Conservation (phyloP, 768 basidiomycete species). For the Hirschioporus abietinus region DNA sequence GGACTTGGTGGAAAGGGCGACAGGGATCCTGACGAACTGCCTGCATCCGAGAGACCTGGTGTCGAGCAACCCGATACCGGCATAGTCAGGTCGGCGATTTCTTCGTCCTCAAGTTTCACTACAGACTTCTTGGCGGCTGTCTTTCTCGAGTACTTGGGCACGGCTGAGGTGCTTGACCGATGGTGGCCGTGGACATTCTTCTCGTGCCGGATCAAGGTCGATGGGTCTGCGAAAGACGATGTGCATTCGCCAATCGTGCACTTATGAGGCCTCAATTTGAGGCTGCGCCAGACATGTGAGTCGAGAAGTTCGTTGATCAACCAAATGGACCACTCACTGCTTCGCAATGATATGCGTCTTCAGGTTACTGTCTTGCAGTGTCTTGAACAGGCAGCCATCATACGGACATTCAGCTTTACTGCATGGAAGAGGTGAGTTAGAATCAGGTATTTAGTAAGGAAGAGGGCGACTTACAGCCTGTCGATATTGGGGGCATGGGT, state of each 20-base stretch:
- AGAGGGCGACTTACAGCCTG: background rate
- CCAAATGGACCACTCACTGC: slow-evolving; percentile 1
- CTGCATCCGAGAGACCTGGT: background rate
- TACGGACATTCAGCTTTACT: slow-evolving; percentile 1
- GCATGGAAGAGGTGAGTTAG: background rate
- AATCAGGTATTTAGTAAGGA: background rate
- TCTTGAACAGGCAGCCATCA: background rate
- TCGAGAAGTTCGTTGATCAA: background rate
- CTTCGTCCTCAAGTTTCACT: background rate
- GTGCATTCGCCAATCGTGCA: background rate
- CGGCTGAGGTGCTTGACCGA: background rate
- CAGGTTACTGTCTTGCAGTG: background rate
- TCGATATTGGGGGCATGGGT: background rate
- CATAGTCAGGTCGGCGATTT: background rate
- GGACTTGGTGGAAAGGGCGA: background rate
- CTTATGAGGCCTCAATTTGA: background rate
- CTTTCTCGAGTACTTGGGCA: background rate
- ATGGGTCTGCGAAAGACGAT: background rate
- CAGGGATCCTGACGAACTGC: background rate
- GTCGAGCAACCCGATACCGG: background rate
- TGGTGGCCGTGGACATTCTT: background rate
- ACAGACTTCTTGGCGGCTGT: background rate
- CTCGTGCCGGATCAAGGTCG: background rate
- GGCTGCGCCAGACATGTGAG: background rate
- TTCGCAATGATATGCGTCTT: slow-evolving; percentile 1